These are phyloP conservation scores for Linaria vulgaris DNA, from an alignment of 257 asterid species.

Conservation along the genomic window DNA sequence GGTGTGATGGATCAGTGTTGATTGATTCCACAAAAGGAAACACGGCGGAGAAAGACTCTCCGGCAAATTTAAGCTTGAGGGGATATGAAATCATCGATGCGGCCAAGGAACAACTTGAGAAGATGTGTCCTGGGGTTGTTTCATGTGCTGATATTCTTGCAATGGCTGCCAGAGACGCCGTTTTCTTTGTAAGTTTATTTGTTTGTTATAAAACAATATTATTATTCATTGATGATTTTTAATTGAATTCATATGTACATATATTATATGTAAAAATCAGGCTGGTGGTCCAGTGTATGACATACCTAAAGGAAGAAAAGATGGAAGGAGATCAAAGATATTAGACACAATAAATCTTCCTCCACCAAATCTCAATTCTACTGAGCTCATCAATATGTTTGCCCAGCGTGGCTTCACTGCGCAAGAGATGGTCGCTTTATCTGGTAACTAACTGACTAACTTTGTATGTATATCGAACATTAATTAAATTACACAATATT, in stretches of 20 bases:
- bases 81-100: conserved; percentile 80
- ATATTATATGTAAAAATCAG: too few relatives aligned
- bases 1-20: conserved; percentile 83
- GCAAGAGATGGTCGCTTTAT: conserved; percentile 88
- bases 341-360: conserved; percentile 87
- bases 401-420: conserved; percentile 74
- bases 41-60: conserved; percentile 93
- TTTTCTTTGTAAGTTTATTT: conserved; percentile 72
- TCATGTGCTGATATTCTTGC: conserved; percentile 95
- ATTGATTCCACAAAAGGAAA: conserved; percentile 76
- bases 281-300: conserved; percentile 86
- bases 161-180: conserved; percentile 90
- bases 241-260: too few relatives aligned
- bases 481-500: background rate
- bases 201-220: too few relatives aligned
- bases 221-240: too few relatives aligned
- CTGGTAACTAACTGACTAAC: conserved; percentile 42
- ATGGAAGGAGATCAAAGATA: conserved; percentile 77
- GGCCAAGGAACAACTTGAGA: conserved; percentile 65
- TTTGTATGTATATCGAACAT: background rate
- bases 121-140: conserved; percentile 81
- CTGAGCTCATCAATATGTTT: conserved; percentile 66
- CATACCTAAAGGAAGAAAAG: conserved; percentile 82
- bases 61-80: conserved; percentile 81
- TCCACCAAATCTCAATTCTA: conserved; percentile 64